These are phyloP conservation scores for Saussurea involucrata DNA, from an alignment of 129 eudicot genomes.

Conservation along the genomic window DNA sequence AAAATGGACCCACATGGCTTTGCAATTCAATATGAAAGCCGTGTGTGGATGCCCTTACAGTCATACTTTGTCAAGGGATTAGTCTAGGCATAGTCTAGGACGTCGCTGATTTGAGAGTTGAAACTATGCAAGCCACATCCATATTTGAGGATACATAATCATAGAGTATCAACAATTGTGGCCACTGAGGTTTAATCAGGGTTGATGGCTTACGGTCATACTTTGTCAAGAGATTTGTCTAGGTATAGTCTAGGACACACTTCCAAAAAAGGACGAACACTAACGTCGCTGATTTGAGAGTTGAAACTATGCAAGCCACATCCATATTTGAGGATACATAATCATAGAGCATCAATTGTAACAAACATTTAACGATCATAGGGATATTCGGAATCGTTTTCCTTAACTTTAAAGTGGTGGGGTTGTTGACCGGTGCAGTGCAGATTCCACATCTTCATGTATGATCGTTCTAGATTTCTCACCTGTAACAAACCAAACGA, in stretches of 20 bases:
- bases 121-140: neutral
- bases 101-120: neutral
- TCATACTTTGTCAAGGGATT: no score
- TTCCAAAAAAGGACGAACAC: no score
- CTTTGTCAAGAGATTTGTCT: no score
- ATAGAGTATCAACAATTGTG: no score
- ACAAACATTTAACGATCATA: conserved; percentile 37
- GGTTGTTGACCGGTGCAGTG: conserved; percentile 66
- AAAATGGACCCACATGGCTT: no score
- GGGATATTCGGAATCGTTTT: conserved; percentile 56
- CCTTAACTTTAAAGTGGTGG: conserved; percentile 61
- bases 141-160: neutral
- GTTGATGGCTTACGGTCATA: no score
- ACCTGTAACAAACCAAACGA: conserved; percentile 43
- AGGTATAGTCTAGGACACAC: no score
- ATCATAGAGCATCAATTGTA: neutral
- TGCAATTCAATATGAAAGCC: no score
- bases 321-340: neutral
- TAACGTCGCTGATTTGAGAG: neutral
- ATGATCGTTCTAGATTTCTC: conserved; percentile 64
- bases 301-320: neutral
- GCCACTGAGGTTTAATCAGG: no score
- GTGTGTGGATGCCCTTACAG: no score
- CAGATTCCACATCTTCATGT: conserved; percentile 73
- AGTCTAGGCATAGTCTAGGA: no score